Base-by-base conservation (phyloP, 1,284 basidiomycete genomes). In the Afroboletus lepidellus region DNA sequence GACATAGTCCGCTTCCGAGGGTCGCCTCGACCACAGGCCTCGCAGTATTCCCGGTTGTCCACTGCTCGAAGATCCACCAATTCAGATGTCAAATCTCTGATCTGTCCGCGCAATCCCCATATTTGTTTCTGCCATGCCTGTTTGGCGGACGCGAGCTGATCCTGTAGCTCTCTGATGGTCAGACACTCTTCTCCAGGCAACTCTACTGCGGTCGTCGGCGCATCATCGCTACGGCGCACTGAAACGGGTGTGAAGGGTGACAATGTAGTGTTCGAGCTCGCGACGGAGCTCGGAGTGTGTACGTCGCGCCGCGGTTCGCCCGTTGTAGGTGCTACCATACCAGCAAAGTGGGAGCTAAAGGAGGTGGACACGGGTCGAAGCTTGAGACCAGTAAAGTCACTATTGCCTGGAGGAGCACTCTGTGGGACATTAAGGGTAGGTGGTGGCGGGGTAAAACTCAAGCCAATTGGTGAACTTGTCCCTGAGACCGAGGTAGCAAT, bases 341-440 rank as follows among this genome's bases (percentile, higher is more conserved):
- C 82, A 15, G 77, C 72, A 57, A 92, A 88, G 34, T 87, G 81
- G 8, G 80, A 72, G 57, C 85, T 84, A 67, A 92, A 91, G 29
- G 85, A 75, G 9, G 85, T 82, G 13, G 89, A 92, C 20, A 92
- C 75, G 1, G 90, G 90, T 18, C 90, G 79, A 44, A 92, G 70
- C 61, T 80, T 84, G 36, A 92, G 75, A 5, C 78, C 71, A 8
- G 82, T 76, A 60, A 90, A 91, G 50, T 82, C 79, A 0, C 77
- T 71, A 9, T 81, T 74, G 42, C 77, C 72, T 15, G 86, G 74
- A 6, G 87, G 87, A 18, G 86, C 87, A 60, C 84, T 87, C 59
- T 76, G 76, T 1, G 83, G 76, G 38, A 63, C 46, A 36, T 43
- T 42, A 21, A 55, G 48, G 9, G 55, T 50, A 5, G 45, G 37